Evolutionary conservation across 2,329 filamentous ascomycete species (phyloP).

Genomic region (Truncatella angustata): DNA sequence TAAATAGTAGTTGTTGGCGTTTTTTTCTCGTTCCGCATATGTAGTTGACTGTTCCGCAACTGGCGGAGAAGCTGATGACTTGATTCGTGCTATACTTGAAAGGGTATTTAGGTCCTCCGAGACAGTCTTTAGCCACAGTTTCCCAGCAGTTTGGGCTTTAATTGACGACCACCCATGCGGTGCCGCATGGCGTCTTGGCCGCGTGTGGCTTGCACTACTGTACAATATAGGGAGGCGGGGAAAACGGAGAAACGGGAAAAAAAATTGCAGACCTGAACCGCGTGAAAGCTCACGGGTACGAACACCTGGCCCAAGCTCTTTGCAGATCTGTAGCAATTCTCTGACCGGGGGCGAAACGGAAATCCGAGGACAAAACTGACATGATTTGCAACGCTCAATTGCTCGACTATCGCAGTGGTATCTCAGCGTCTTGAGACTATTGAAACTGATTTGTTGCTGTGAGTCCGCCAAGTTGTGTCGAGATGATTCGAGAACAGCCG

Average conservation of each 20-base stretch:
- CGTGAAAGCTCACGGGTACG: background rate
- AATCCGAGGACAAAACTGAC: too few relatives aligned
- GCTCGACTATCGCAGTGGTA: too few relatives aligned
- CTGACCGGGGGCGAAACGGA: too few relatives aligned
- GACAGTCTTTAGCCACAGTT: background rate
- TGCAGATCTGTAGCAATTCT: background rate
- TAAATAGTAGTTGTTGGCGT: too few relatives aligned
- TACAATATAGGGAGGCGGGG: too few relatives aligned
- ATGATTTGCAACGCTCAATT: too few relatives aligned
- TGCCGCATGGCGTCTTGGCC: background rate
- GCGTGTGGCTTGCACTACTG: background rate
- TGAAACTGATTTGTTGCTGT: background rate
- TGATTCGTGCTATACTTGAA: background rate
- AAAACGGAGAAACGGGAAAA: background rate
- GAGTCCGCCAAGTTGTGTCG: background rate
- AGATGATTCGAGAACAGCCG: background rate
- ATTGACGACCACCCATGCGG: background rate
- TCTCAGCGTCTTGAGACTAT: background rate
- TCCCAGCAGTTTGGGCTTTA: background rate
- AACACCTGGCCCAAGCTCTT: background rate
- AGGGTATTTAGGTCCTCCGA: background rate
- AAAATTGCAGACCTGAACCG: background rate
- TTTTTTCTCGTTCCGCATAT: too few relatives aligned
- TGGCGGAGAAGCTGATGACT: background rate
- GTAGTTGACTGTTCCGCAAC: too few relatives aligned